Evolutionary conservation across 495 filamentous ascomycete genomes (phyloP), one percentile per base, ranked within the genome.

Genomic region (Penicilliopsis zonata): DNA sequence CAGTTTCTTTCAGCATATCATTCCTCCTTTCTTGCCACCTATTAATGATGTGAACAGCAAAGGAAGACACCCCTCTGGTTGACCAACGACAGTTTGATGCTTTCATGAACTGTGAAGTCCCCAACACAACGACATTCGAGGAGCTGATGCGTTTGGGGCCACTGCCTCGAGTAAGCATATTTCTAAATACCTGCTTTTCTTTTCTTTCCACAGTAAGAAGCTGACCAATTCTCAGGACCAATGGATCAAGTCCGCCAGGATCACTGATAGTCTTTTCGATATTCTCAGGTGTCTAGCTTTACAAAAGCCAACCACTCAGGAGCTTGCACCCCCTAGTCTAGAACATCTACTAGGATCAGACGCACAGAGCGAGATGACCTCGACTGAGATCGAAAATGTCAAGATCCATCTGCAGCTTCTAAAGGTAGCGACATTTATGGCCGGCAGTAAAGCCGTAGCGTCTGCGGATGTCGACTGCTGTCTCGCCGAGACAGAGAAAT

Each of bases 91-190:
- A 33, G 5, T 63, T 53, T 21, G 43, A 49, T 20, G 53, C 59
- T 19, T 69, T 67, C 24, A 63, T 67, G 50, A 59, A 57, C 21
- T 64, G 59, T 34, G 64, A 71, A 42, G 46, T 50, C 4, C 40
- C 41, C 15, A 47, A 40, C 13, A 49, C 58, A 42, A 43, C 53
- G 10, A 43, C 46, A 9, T 57, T 70, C 19, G 63, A 68, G 36
- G 43, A 65, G 35, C 47, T 45, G 13, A 34, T 67, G 34, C 54
- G 59, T 22, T 26, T 50, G 31, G 63, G 63, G 14, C 57, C 61
- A 5, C 33, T 58, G 22, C 63, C 63, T 33, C 42, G 41, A 32
- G 63, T 66, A 46, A 33, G 54, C 41, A n/a, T n/a, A n/a, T n/a
- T n/a, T n/a, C n/a, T n/a, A n/a, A n/a, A n/a, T n/a, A n/a, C n/a